Evolutionary conservation across 306 rosid genomes (phyloP), one percentile per base, ranked within the genome.

Genomic region (Dalbergia oliveri): DNA sequence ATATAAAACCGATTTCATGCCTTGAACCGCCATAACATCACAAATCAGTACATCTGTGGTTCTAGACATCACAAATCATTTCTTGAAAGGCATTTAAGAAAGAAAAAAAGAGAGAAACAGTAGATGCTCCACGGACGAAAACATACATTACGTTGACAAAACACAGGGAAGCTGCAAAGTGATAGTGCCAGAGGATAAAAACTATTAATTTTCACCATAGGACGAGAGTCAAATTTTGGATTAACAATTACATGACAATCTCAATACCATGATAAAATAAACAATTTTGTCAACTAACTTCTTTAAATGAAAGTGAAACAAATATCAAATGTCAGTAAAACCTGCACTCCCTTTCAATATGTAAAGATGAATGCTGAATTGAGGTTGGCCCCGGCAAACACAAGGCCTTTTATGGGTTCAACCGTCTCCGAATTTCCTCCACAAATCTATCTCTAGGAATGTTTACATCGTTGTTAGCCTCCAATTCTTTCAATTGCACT

Each of bases 401-500:
- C 54, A 0, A 12, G 68, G 53, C 4, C 73, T 79, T 73, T 81
- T 73, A 86, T 1, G 44, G 84, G 69, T 74, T 51, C 84, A 93
- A 80, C 58, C 90, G 91, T 49, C 16, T 82, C 50, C 73, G 72
- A 57, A 95, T 86, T 85, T 95, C 94, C 67, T 90, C 91, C 5
- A 91, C 92, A 74, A 95, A 62, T 15, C 51, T 31, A 69, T 69
- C 82, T 82, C 99, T 81, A 4, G 83, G 76, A 69, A 90, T 75
- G 64, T 68, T 79, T 14, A 63, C 82, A 37, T 88, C 93, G 50
- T 73, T 77, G 11, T 39, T 64, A 11, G 88, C 79, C 37, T 83
- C 91, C 3, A 90, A 67, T 26, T 88, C 80, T 76, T 93, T 95
- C 56, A 93, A 77, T 68, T 62, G 88, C 69, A 93, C 92, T 13